These are phyloP conservation scores for Dryas integrifolia DNA, from an alignment of 331 rosid species.

Conservation along the genomic window DNA sequence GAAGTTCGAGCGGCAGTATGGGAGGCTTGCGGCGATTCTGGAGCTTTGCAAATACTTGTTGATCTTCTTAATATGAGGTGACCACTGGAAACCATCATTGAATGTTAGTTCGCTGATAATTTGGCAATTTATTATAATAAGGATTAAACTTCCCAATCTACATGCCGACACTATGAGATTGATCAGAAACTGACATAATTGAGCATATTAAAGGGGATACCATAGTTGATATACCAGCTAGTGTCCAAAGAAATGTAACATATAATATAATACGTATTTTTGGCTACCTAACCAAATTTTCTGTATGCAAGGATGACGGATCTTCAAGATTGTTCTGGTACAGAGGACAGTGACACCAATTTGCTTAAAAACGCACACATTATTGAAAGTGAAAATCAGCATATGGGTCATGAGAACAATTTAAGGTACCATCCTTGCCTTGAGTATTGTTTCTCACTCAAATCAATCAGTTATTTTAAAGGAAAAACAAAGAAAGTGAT, in stretches of 20 bases:
- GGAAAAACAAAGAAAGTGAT: background rate
- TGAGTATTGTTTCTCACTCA: slow-evolving; percentile 7
- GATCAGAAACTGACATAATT: background rate
- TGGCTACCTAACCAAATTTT: slow-evolving; percentile 17
- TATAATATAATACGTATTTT: background rate
- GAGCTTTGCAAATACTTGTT: slow-evolving; percentile 86
- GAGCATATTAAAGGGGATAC: background rate
- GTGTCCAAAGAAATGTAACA: background rate
- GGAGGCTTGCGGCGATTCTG: slow-evolving; percentile 95
- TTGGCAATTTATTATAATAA: background rate
- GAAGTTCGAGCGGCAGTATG: slow-evolving; percentile 88
- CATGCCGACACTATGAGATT: slow-evolving; percentile 17
- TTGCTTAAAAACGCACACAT: slow-evolving; percentile 47
- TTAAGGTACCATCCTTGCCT: slow-evolving; percentile 39
- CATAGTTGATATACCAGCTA: background rate
- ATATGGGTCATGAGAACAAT: slow-evolving; percentile 20
- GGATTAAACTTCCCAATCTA: background rate
- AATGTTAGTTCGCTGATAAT: slow-evolving; percentile 10
- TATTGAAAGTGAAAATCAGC: slow-evolving; percentile 37
- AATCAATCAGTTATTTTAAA: background rate
- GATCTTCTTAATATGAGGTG: slow-evolving; percentile 88
- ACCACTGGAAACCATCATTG: slow-evolving; percentile 21
- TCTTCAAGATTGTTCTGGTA: slow-evolving; percentile 72
- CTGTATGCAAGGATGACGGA: slow-evolving; percentile 55
- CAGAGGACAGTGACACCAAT: slow-evolving; percentile 58